phyloP scores from a whole-genome alignment of 768 basidiomycete genomes.

The Pleurotus giganteus region DNA sequence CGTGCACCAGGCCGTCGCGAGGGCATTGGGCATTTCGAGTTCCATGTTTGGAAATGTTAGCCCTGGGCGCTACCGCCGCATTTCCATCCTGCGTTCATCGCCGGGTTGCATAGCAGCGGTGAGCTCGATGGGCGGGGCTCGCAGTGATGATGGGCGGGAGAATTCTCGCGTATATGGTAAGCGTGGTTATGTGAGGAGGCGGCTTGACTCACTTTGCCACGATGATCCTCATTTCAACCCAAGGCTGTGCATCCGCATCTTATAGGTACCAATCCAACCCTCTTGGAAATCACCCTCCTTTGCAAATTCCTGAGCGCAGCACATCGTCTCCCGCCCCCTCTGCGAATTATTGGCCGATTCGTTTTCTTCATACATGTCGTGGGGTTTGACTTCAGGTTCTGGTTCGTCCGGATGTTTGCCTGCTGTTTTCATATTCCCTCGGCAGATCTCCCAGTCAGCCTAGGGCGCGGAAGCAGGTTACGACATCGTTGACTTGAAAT shows the following conservation, averaged over 20 bases:
- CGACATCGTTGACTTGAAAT: too few relatives aligned
- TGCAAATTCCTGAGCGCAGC: not conserved
- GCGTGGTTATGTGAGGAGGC: conserved; percentile 6
- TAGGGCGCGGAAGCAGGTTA: too few relatives aligned
- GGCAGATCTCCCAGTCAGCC: too few relatives aligned
- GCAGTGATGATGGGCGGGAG: not conserved
- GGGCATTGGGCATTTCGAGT: not conserved
- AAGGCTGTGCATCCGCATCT: conserved; percentile 10
- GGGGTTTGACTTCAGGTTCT: too few relatives aligned
- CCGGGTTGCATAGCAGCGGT: not conserved
- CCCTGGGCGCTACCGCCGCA: conserved; percentile 6
- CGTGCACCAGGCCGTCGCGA: conserved; percentile 2
- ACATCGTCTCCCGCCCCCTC: not conserved
- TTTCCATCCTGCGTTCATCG: not conserved
- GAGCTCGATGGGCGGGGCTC: not conserved
- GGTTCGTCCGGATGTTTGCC: too few relatives aligned
- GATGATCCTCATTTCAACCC: conserved; percentile 11
- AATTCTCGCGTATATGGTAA: not conserved
- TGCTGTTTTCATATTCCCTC: too few relatives aligned
- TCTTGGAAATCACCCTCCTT: conserved; percentile 6
- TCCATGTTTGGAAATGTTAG: conserved; percentile 11
- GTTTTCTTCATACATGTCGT: too few relatives aligned
- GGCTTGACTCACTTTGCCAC: conserved; percentile 7
- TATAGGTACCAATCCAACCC: conserved; percentile 1
- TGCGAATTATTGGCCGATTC: not conserved